Evolutionary conservation across 257 asterid species (phyloP).

Genomic region (Solanum acaule): DNA sequence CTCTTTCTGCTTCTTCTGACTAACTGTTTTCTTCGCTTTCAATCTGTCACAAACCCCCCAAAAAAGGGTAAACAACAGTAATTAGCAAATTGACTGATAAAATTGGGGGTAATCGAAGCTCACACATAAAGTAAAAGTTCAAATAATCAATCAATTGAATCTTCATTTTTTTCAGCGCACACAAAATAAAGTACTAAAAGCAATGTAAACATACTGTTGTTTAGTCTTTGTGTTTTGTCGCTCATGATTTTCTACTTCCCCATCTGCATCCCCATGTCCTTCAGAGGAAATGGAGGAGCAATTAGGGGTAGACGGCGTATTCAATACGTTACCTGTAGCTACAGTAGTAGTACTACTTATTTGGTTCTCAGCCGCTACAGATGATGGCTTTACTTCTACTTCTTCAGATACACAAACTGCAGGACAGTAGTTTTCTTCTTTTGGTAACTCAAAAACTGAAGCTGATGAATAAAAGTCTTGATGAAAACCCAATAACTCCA

Average conservation of each 20-base stretch:
- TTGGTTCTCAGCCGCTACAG: background rate
- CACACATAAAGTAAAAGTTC: accelerated
- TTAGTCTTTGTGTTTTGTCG: constrained; percentile 17
- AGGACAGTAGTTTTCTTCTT: background rate
- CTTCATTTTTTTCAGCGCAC: too few species aligned
- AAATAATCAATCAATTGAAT: too few species aligned
- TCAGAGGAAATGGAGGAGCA: constrained; percentile 58
- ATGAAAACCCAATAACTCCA: constrained; percentile 49
- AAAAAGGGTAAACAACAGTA: background rate
- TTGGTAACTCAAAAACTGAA: constrained; percentile 8
- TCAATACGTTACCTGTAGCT: constrained; percentile 11
- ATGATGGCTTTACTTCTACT: background rate
- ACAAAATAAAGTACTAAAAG: too few species aligned
- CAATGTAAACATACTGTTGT: constrained; percentile 39
- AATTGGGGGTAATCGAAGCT: background rate
- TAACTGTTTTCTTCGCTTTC: constrained; percentile 38
- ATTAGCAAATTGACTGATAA: background rate
- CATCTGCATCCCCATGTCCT: background rate
- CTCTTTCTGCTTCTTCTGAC: constrained; percentile 45
- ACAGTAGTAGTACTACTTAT: background rate
- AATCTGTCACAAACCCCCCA: constrained; percentile 18
- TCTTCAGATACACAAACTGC: background rate
- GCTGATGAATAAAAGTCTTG: constrained; percentile 24
- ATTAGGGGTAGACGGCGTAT: constrained; percentile 57
- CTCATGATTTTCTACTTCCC: background rate